These are phyloP conservation scores for Lipomyces starkeyi DNA, from an alignment of 805 yeast genomes.

Conservation along the genomic window DNA sequence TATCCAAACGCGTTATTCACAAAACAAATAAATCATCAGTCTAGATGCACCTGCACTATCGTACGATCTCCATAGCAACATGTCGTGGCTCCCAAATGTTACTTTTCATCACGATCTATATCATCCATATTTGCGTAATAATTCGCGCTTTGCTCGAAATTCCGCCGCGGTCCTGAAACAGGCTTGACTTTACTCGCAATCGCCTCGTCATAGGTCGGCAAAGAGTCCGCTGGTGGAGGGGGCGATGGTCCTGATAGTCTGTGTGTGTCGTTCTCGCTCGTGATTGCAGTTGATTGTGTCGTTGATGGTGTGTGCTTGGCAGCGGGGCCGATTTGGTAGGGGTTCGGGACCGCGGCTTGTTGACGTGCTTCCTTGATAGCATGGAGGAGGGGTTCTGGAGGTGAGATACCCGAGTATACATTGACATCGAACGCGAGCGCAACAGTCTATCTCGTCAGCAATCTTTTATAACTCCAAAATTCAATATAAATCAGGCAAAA, in stretches of 20 bases:
- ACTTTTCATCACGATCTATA: conserved; percentile 26
- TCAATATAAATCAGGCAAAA: background rate
- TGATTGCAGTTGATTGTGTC: background rate
- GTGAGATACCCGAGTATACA: conserved; percentile 35
- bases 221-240: conserved; percentile 7
- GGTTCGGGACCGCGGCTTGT: background rate
- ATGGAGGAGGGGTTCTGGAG: conserved; percentile 28
- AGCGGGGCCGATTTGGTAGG: conserved; percentile 10
- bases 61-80: background rate
- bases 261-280: background rate
- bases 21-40: background rate
- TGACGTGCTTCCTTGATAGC: conserved; percentile 8
- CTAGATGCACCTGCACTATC: background rate
- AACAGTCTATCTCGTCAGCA: conserved; percentile 9
- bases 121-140: conserved; percentile 29
- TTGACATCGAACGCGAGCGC: conserved; percentile 21
- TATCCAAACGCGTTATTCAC: background rate
- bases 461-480: background rate
- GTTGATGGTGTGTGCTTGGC: background rate
- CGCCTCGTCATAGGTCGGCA: conserved; percentile 36
- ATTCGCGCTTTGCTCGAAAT: conserved; percentile 19
- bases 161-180: conserved; percentile 30
- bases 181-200: conserved; percentile 21
- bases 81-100: too few relatives aligned
- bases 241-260: conserved; percentile 3